These are phyloP conservation scores for Carex kokanica DNA, from an alignment of 176 grass and related monocot genomes.

Conservation along the genomic window DNA sequence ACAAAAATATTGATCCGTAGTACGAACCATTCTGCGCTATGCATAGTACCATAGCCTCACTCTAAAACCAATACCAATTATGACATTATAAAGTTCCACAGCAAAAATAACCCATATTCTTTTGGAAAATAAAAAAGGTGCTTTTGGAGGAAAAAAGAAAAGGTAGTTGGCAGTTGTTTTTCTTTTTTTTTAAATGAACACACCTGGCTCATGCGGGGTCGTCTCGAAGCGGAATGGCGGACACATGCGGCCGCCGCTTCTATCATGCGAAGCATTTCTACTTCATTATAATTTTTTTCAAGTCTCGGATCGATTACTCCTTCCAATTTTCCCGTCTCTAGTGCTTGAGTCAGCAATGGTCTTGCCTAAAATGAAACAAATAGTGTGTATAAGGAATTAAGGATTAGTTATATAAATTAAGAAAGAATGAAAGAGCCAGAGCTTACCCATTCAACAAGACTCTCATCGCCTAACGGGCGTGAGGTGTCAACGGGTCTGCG, in stretches of 20 bases:
- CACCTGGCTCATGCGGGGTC: conserved; percentile 91
- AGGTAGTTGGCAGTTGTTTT: background rate
- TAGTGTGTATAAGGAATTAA: background rate
- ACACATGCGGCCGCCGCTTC: conserved; percentile 77
- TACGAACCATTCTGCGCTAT: no score
- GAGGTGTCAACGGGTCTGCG: conserved; percentile 71
- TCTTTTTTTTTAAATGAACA: background rate
- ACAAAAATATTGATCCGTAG: no score
- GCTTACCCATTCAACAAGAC: conserved; percentile 92
- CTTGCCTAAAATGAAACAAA: conserved; percentile 46
- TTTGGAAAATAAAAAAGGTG: background rate
- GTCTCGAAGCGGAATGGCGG: conserved; percentile 64
- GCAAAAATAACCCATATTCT: background rate
- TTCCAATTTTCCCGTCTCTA: conserved; percentile 58
- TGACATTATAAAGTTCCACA: background rate
- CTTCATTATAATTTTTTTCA: conserved; percentile 52
- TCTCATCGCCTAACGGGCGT: conserved; percentile 57
- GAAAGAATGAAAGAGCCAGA: background rate
- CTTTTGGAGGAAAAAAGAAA: background rate
- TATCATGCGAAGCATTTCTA: conserved; percentile 85
- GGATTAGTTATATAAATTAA: background rate
- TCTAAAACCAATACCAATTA: background rate
- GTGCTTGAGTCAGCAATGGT: conserved; percentile 52
- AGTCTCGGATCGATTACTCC: conserved; percentile 60
- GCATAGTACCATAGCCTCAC: no score